phyloP scores from a whole-genome alignment of 202 grass and related monocot genomes.

The Elaeis oleifera region DNA sequence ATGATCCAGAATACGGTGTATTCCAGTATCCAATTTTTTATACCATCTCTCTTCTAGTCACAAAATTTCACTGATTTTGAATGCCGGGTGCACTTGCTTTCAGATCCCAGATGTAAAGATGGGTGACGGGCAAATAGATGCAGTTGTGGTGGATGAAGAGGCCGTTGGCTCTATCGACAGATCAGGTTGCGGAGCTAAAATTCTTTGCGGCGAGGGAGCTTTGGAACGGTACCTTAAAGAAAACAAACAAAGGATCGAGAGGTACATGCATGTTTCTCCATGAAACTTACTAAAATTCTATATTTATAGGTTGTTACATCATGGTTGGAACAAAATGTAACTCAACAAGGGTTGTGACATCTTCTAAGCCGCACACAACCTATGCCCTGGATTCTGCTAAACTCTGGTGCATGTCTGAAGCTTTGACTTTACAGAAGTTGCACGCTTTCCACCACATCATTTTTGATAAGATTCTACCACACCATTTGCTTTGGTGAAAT shows the following conservation, averaged over 20 bases:
- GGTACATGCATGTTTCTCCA: not conserved
- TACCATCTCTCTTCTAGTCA: too few relatives aligned
- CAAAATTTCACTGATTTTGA: too few relatives aligned
- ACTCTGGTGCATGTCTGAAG: not conserved
- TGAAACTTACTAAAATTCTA: not conserved
- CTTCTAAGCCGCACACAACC: too few relatives aligned
- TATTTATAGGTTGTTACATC: too few relatives aligned
- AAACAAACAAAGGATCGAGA: slow-evolving; percentile 32
- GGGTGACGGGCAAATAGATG: slow-evolving; percentile 74
- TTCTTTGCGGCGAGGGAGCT: slow-evolving; percentile 68
- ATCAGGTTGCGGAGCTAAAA: slow-evolving; percentile 80
- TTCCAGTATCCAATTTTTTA: too few relatives aligned
- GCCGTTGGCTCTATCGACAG: slow-evolving; percentile 62
- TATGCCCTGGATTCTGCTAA: too few relatives aligned
- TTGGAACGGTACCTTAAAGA: slow-evolving; percentile 58
- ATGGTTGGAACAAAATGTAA: too few relatives aligned
- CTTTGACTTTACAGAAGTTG: not conserved
- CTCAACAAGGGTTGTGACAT: too few relatives aligned
- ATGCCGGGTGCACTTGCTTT: not conserved
- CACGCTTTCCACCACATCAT: too few relatives aligned
- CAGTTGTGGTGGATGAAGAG: slow-evolving; percentile 86
- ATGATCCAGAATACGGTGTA: too few relatives aligned
- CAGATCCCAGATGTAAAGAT: slow-evolving; percentile 88
- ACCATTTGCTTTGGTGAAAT: too few relatives aligned
- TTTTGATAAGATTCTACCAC: too few relatives aligned